Conservation (phyloP, 495 filamentous ascomycete species). For the Chlorociboria aeruginascens region DNA sequence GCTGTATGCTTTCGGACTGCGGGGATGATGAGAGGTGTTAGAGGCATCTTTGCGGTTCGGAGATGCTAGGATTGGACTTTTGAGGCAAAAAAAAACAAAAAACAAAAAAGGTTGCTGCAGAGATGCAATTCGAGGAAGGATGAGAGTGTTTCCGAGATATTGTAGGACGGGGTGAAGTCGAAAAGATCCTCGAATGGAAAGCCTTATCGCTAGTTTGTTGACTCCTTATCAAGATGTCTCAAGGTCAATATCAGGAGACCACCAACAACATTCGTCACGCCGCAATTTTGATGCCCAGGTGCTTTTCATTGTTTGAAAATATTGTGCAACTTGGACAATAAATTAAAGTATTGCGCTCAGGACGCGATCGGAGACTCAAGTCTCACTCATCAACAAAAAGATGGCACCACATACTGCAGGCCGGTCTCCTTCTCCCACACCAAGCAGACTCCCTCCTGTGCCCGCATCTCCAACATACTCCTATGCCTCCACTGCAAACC, state of each 20-base stretch:
- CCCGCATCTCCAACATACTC: slow-evolving; percentile 48
- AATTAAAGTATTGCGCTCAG: background rate
- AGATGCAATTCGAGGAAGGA: background rate
- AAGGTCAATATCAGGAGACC: background rate
- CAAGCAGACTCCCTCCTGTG: slow-evolving; percentile 37
- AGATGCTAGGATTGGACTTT: background rate
- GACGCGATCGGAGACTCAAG: background rate
- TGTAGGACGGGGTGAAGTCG: background rate
- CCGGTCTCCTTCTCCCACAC: slow-evolving; percentile 31
- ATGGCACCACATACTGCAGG: slow-evolving; percentile 5
- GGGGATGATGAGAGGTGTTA: slow-evolving; percentile 58
- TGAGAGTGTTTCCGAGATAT: background rate
- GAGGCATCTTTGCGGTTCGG: slow-evolving; percentile 7
- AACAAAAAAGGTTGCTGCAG: background rate
- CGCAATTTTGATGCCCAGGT: background rate
- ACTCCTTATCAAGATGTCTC: background rate
- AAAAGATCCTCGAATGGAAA: background rate
- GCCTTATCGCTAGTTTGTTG: background rate
- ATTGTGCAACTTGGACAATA: background rate
- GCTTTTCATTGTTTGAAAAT: background rate
- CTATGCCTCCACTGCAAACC: slow-evolving; percentile 47
- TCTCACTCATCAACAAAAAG: slow-evolving; percentile 3
- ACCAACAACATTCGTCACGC: background rate
- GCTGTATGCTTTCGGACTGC: slow-evolving; percentile 86
- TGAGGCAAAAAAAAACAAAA: slow-evolving; percentile 4